These are phyloP conservation scores for Penicillium chermesinum DNA, from an alignment of 495 filamentous ascomycete species.

Conservation along the genomic window DNA sequence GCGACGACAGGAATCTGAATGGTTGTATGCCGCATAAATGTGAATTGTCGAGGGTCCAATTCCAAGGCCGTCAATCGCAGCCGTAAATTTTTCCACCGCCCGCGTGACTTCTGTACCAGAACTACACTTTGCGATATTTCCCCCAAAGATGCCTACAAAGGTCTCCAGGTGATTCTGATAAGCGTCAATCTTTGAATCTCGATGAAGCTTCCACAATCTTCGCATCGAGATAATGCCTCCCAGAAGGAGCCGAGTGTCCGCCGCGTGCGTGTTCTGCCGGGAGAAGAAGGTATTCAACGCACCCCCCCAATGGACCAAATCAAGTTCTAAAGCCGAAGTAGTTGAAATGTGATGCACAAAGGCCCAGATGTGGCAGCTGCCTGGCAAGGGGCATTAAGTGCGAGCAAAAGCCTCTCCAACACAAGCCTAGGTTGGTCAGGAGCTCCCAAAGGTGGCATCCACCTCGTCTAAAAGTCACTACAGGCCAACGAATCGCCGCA, in stretches of 20 bases:
- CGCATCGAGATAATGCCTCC: slow-evolving; percentile 11
- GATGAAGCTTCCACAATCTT: too few species aligned
- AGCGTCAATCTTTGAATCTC: too few species aligned
- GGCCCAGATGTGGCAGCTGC: slow-evolving; percentile 24
- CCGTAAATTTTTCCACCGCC: too few species aligned
- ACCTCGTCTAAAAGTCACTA: neutral
- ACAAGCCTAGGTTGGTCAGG: slow-evolving; percentile 20
- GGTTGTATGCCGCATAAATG: too few species aligned
- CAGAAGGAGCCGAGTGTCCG: slow-evolving; percentile 21
- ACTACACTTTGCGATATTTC: too few species aligned
- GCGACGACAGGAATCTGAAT: too few species aligned
- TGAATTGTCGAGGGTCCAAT: too few species aligned
- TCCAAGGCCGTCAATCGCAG: too few species aligned
- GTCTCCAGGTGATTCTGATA: too few species aligned
- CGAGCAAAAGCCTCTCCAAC: slow-evolving; percentile 10
- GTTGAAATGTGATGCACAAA: slow-evolving; percentile 29
- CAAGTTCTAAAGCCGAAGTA: slow-evolving; percentile 3
- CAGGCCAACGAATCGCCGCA: slow-evolving; percentile 27
- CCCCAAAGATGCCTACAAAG: too few species aligned
- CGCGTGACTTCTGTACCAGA: too few species aligned
- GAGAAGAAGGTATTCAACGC: slow-evolving; percentile 20
- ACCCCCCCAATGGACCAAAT: neutral
- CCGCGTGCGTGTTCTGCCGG: slow-evolving; percentile 26
- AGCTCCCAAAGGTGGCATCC: neutral
- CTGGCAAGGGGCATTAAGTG: slow-evolving; percentile 19